These are phyloP conservation scores for Aquilaria agallochum DNA, from an alignment of 441 rosid species.

Conservation along the genomic window DNA sequence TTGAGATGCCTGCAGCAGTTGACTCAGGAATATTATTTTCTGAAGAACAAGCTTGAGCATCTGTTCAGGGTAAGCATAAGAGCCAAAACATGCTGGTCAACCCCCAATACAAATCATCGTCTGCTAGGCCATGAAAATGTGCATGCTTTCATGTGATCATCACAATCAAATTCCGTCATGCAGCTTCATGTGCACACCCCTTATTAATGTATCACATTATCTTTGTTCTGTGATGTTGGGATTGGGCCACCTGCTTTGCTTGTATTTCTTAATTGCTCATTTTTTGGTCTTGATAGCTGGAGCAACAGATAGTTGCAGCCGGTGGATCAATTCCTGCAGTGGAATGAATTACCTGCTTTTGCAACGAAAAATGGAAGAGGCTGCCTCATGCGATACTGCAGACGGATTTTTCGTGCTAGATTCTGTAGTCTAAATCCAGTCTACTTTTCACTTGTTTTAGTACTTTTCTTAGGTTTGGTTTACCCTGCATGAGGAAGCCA, in stretches of 20 bases:
- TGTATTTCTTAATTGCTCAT: not conserved
- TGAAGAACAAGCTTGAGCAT: constrained; percentile 61
- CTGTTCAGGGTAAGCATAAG: constrained; percentile 49
- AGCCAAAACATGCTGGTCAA: not conserved
- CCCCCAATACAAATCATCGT: no score
- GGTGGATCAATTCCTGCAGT: constrained; percentile 61
- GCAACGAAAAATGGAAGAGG: constrained; percentile 9
- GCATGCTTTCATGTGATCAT: no score
- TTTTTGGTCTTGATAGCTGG: constrained; percentile 42
- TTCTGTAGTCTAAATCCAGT: constrained; percentile 13
- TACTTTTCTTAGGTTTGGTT: constrained; percentile 6
- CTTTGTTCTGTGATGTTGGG: no score
- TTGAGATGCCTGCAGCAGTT: constrained; percentile 75
- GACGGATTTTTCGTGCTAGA: constrained; percentile 5
- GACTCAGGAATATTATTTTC: constrained; percentile 42
- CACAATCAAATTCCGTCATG: no score
- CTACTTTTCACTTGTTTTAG: constrained; percentile 10
- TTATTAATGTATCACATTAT: not conserved
- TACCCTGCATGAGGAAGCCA: constrained; percentile 13
- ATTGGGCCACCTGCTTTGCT: not conserved
- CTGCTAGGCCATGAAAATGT: no score
- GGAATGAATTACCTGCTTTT: constrained; percentile 18
- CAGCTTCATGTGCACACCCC: no score
- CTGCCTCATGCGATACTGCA: constrained; percentile 11
- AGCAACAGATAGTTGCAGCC: constrained; percentile 59